Evolutionary conservation across 306 rosid species (phyloP), one percentile per base, ranked within the genome.

Genomic region (Pyrus betulifolia): DNA sequence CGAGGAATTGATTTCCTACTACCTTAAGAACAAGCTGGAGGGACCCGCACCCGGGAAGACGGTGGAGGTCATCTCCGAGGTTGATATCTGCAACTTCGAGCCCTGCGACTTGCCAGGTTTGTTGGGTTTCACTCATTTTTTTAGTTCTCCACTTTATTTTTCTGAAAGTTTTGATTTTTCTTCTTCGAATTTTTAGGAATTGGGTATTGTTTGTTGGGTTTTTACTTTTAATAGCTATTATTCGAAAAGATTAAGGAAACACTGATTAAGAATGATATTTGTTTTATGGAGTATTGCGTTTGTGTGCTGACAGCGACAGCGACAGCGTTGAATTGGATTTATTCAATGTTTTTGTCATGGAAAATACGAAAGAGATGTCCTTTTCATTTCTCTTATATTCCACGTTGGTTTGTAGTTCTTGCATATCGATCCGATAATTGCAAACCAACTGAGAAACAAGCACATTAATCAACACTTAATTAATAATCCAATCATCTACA

Each of bases 81-180:
- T 95, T 72, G 99, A 92, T 60, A 83, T 95, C 67, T 95, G 99
- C 76, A 92, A 74, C 76, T 82, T 40, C 82, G 99, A 95, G 78
- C 99, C 99, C 45, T 95, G 99, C 96, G 97, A 90, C 76, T 82
- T 95, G 67, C 97, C 97, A 70, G 98, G 98, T 87, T 62, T 30
- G 44, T 27, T 58, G 44, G 4, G 46, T 6, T 12, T 51, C 4
- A 49, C 22, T 25, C 4, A 18, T 52, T 23, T 15, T 15, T 10
- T 13, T 8, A 18, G 38, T 4, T 27, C 31, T 7, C 22, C 54
- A 18, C 13, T 57, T 3, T 71, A 27, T 61, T 64, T 60, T 28
- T 42, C 42, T 40, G 28, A 1, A 51, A 13, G 7, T 49, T 27
- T 51, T 73, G 28, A 8, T 44, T 66, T 51, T 35, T 42, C 42